Evolutionary conservation across 2,329 filamentous ascomycete species (phyloP), one percentile per base, ranked within the genome.

Genomic region (Trichoderma koningii): DNA sequence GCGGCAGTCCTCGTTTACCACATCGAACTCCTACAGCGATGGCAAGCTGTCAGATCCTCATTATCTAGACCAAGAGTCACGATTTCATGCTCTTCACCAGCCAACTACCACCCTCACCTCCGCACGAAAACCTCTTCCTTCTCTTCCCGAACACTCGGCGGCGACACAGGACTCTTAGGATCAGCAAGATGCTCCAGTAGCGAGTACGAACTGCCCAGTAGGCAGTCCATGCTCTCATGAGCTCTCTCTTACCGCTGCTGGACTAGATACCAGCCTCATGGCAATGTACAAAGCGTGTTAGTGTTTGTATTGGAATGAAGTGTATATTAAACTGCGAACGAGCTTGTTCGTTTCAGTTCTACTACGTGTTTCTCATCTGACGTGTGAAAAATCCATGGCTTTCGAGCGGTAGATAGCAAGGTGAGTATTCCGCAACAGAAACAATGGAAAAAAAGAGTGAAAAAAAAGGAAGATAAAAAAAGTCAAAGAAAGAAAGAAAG

Each of bases 41-140:
- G 56, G 63, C 15, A 52, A 60, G 2, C 66, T 66, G 0, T 55
- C 68, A 6, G 66, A 69, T 34, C 21, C 60, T 7, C 57, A 66
- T 17, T 26, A 26, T 21, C 26, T 59, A 38, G 50, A 52, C 3
- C 48, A 26, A 14, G 65, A 68, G 21, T 21, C 66, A 28, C 26
- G 45, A 17, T 38, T 38, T 30, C 10, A 44, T 34, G 19, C 48
- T 5, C 60, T 47, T 21, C 66, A 59, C 23, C 38, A 61, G 12
- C 38, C 55, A 21, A 56, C 47, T 53, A 23, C 41, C 7, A 45
- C 41, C 23, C 41, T 28, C 7, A 68, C 64, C 10, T 72, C 69
- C 26, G 68, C 73, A 14, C 76, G 79, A 44, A 82, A 82, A 65
- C 80, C 80, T 3, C 71, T 83, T 2, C 81, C 70, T 7, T 70